These are phyloP conservation scores for Pythium angustatum DNA, from an alignment of 352 stramenopile species.

Conservation along the genomic window DNA sequence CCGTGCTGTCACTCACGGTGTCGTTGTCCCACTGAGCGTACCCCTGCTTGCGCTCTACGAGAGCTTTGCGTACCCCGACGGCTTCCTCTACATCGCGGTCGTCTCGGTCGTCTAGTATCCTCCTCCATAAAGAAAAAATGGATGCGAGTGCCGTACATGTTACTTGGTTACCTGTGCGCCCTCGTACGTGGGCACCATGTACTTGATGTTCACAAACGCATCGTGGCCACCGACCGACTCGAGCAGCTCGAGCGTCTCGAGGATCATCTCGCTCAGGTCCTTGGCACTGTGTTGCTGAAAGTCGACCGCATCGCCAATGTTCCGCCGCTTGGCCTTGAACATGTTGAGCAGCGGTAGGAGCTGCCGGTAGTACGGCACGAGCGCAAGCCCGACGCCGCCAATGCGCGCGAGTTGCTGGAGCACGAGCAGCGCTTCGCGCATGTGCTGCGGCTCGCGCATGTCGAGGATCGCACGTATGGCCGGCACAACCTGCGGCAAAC, in stretches of 20 bases:
- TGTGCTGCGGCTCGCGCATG: constrained; percentile 49
- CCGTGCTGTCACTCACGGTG: constrained; percentile 42
- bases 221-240: constrained; percentile 85
- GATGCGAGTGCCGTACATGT: too few species aligned
- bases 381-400: constrained; percentile 65
- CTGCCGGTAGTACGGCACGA: constrained; percentile 93
- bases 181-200: constrained; percentile 96
- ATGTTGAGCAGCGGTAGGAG: constrained; percentile 89
- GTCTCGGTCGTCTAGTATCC: constrained; percentile 15
- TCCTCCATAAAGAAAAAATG: too few species aligned
- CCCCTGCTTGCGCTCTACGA: constrained; percentile 66
- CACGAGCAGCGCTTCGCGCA: constrained; percentile 58
- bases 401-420: constrained; percentile 61
- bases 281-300: constrained; percentile 82
- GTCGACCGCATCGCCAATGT: constrained; percentile 91
- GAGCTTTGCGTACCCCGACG: constrained; percentile 69
- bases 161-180: constrained; percentile 37
- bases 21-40: constrained; percentile 46
- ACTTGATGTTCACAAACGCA: constrained; percentile 96
- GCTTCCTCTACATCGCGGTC: constrained; percentile 71
- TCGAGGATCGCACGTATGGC: constrained; percentile 76
- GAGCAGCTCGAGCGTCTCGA: constrained; percentile 88
- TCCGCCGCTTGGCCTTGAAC: constrained; percentile 89
- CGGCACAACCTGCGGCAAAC: constrained; percentile 61
- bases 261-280: constrained; percentile 85